These are phyloP conservation scores for Phytophthora parvispora DNA, from an alignment of 352 stramenopile species.

Conservation along the genomic window DNA sequence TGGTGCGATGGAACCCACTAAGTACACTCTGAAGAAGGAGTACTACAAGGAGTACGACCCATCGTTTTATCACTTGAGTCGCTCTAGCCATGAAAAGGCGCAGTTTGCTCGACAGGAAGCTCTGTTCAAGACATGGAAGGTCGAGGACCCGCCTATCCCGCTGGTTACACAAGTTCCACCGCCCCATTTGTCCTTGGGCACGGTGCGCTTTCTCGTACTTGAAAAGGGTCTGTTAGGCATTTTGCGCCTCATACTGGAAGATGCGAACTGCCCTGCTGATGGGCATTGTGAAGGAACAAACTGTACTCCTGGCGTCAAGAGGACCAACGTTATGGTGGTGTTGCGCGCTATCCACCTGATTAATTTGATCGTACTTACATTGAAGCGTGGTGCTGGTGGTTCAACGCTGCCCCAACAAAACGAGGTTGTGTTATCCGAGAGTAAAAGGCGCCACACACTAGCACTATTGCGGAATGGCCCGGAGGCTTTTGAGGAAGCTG, in stretches of 20 bases:
- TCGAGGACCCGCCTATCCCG: constrained; percentile 74
- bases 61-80: constrained; percentile 82
- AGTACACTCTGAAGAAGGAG: constrained; percentile 85
- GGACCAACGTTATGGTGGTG: constrained; percentile 77
- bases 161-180: constrained; percentile 69
- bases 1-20: constrained; percentile 73
- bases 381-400: constrained; percentile 45
- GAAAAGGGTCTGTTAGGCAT: constrained; percentile 74
- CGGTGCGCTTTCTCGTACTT: constrained; percentile 66
- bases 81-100: constrained; percentile 81
- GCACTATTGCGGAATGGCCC: constrained; percentile 61
- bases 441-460: constrained; percentile 61
- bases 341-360: constrained; percentile 74
- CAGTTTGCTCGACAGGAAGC: constrained; percentile 84
- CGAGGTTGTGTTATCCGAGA: constrained; percentile 47
- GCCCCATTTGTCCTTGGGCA: constrained; percentile 61
- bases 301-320: constrained; percentile 37
- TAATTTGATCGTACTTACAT: constrained; percentile 72
- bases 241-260: constrained; percentile 75
- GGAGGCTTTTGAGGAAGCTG: constrained; percentile 70
- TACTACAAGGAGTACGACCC: constrained; percentile 87
- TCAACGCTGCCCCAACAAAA: constrained; percentile 21
- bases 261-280: constrained; percentile 40
- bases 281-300: constrained; percentile 25
- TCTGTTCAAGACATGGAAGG: constrained; percentile 86